phyloP scores from a whole-genome alignment of 306 rosid species.

The Fagus crenata region DNA sequence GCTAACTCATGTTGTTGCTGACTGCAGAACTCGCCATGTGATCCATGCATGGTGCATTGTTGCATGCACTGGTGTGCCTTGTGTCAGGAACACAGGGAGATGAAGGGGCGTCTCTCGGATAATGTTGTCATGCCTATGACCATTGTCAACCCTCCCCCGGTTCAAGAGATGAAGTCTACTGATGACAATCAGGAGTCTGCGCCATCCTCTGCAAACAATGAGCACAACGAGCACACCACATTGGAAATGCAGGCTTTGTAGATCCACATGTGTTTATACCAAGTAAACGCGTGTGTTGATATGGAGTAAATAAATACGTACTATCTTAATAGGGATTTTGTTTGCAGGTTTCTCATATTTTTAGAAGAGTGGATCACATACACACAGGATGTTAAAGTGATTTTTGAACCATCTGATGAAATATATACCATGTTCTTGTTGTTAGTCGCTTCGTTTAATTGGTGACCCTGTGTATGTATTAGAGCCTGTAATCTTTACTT shows the following conservation, averaged over 20 bases:
- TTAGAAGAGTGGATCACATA: slow-evolving; percentile 12
- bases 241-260: slow-evolving; percentile 88
- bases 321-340: slow-evolving; percentile 14
- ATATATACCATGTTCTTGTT: neutral
- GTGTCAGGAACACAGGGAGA: slow-evolving; percentile 98
- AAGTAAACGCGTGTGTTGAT: neutral
- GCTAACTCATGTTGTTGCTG: slow-evolving; percentile 10
- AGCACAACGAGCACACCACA: slow-evolving; percentile 58
- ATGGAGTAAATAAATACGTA: neutral
- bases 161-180: slow-evolving; percentile 75
- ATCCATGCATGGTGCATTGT: slow-evolving; percentile 92
- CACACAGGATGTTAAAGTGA: neutral
- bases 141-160: slow-evolving; percentile 74
- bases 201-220: slow-evolving; percentile 50
- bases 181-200: slow-evolving; percentile 46
- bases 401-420: neutral
- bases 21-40: slow-evolving; percentile 79
- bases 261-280: slow-evolving; percentile 19
- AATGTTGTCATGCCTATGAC: slow-evolving; percentile 65
- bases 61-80: slow-evolving; percentile 95
- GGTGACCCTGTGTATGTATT: neutral
- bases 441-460: neutral
- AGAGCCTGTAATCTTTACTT: neutral
- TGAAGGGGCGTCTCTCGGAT: slow-evolving; percentile 78
- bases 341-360: neutral